Conservation (phyloP, 2,329 filamentous ascomycete genomes). For the Paraphoma chrysanthemicola region DNA sequence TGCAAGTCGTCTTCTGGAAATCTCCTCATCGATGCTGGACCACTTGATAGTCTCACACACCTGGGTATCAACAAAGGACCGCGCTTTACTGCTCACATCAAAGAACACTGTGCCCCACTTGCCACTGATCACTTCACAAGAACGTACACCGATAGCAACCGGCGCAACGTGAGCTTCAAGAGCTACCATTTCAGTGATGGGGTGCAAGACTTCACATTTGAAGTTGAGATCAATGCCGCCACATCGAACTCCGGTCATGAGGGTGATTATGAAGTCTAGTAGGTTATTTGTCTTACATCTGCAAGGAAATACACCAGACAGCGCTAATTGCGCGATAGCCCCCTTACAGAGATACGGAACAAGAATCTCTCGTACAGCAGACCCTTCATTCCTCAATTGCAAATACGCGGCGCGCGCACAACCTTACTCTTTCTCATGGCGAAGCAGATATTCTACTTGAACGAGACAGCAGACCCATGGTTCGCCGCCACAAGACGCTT, state of each 20-base stretch:
- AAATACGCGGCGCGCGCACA: background rate
- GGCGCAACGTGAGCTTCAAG: background rate
- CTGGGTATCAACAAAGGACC: background rate
- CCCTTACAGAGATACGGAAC: too few species aligned
- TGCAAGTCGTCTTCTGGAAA: background rate
- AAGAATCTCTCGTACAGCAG: too few species aligned
- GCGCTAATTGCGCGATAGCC: too few species aligned
- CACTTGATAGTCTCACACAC: background rate
- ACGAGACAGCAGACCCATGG: background rate
- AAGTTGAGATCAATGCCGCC: too few species aligned
- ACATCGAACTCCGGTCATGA: too few species aligned
- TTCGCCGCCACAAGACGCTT: background rate
- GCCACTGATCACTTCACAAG: background rate
- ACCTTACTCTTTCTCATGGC: background rate
- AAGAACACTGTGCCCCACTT: background rate
- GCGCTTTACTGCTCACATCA: background rate
- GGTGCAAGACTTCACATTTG: too few species aligned
- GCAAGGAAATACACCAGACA: too few species aligned
- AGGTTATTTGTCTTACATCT: too few species aligned
- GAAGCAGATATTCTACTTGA: background rate
- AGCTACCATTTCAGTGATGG: background rate
- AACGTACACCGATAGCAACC: background rate
- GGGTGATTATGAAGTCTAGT: too few species aligned
- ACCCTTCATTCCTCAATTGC: background rate
- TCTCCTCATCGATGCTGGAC: background rate